phyloP scores from a whole-genome alignment of 1,284 basidiomycete species.

The Boletus smithii region DNA sequence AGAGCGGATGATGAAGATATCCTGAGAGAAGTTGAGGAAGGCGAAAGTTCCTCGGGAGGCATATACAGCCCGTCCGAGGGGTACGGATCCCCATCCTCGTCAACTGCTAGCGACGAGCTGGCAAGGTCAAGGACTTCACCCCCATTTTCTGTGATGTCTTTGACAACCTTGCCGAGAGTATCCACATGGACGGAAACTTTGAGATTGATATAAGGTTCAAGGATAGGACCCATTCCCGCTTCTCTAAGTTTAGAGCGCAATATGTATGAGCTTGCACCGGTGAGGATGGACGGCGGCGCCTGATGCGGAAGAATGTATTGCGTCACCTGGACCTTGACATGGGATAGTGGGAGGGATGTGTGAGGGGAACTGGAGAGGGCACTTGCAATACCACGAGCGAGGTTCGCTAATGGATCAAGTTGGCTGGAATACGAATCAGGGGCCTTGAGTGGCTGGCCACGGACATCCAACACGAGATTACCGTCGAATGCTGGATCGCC shows the following conservation, averaged over 20 bases:
- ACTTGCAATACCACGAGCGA: conserved; percentile 65
- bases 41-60: conserved; percentile 69
- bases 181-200: conserved; percentile 65
- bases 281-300: conserved; percentile 50
- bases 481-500: conserved; percentile 72
- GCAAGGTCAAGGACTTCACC: conserved; percentile 70
- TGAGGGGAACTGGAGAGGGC: conserved; percentile 73
- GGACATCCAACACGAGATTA: conserved; percentile 59
- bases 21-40: conserved; percentile 49
- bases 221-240: conserved; percentile 62
- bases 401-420: conserved; percentile 43
- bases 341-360: conserved; percentile 65
- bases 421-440: conserved; percentile 48
- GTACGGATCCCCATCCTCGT: conserved; percentile 50
- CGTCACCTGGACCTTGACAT: conserved; percentile 54
- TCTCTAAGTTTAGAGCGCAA: conserved; percentile 57
- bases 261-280: conserved; percentile 61
- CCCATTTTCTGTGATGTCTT: conserved; percentile 71
- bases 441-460: conserved; percentile 49
- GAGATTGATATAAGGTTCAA: conserved; percentile 71
- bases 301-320: conserved; percentile 41
- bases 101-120: conserved; percentile 36
- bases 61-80: conserved; percentile 64
- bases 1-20: conserved; percentile 29
- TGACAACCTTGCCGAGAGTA: conserved; percentile 68